A percentile compares a stretch with the other conserved stretches of the same genome.
These are phyloP conservation scores for Citrus trifoliata DNA, from an alignment of 345 rosid genomes.

Conservation along the genomic window DNA sequence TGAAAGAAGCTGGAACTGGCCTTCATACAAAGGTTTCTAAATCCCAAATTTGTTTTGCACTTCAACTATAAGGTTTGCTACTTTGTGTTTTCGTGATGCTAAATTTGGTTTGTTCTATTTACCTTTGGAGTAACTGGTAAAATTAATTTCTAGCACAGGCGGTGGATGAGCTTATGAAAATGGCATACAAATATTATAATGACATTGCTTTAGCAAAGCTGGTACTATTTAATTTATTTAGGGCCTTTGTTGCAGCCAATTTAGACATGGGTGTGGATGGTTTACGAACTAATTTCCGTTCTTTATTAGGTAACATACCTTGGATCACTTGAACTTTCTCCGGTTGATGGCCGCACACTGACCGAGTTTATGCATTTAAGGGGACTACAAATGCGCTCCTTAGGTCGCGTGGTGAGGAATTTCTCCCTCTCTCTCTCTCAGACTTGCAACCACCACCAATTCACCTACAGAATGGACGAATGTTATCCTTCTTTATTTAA, in stretches of 20 bases:
- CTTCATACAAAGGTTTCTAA: conserved; percentile 55
- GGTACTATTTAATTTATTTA: background rate
- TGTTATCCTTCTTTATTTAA: background rate
- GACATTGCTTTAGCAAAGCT: too few species aligned
- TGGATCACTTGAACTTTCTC: conserved; percentile 68
- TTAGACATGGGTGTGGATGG: background rate
- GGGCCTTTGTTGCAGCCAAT: background rate
- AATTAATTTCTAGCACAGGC: too few species aligned
- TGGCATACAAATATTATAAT: too few species aligned
- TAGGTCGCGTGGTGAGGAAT: conserved; percentile 62
- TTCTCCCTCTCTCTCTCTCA: background rate
- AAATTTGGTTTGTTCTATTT: too few species aligned
- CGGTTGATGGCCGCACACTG: conserved; percentile 66
- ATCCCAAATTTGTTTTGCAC: background rate
- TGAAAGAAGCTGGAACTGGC: conserved; percentile 50
- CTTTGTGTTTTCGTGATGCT: too few species aligned
- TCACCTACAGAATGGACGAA: background rate
- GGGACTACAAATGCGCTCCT: conserved; percentile 61
- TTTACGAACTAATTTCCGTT: conserved; percentile 12
- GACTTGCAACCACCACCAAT: background rate
- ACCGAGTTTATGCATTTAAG: conserved; percentile 75
- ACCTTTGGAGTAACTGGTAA: too few species aligned
- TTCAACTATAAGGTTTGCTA: too few species aligned
- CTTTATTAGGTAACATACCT: conserved; percentile 55
- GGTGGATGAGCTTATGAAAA: too few species aligned